A percentile compares a stretch with the other conserved stretches of the same genome.
These are phyloP conservation scores for Arctostaphylos glauca DNA, from an alignment of 148 eudicot genomes.

Conservation along the genomic window DNA sequence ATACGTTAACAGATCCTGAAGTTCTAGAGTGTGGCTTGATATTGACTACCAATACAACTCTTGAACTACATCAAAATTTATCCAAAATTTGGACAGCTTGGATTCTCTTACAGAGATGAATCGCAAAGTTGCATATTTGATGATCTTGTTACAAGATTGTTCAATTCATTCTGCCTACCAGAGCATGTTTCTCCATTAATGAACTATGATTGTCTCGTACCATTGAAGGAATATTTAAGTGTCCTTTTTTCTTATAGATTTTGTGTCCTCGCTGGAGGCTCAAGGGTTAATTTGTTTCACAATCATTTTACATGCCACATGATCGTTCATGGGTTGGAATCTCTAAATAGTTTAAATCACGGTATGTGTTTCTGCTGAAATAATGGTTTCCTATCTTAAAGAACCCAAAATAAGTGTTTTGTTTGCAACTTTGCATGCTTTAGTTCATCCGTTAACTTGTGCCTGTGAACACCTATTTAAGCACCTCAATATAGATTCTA, in stretches of 20 bases:
- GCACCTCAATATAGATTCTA: not conserved
- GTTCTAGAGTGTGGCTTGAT: not conserved
- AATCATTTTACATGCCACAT: not conserved
- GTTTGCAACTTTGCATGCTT: not conserved
- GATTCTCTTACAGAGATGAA: not conserved
- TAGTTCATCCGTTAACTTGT: not conserved
- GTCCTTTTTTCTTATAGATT: not conserved
- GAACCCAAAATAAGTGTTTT: not conserved
- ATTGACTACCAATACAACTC: not conserved
- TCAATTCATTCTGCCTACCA: not conserved
- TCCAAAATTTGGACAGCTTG: not conserved
- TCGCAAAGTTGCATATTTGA: not conserved
- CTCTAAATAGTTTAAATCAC: not conserved
- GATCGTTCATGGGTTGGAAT: not conserved
- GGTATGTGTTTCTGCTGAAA: not conserved
- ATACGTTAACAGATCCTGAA: not conserved
- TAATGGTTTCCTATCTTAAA: not conserved
- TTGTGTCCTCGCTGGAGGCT: not conserved
- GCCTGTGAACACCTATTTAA: not conserved
- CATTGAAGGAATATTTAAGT: not conserved
- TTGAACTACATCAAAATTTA: not conserved
- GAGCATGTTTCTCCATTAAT: too few species aligned
- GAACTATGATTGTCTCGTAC: not conserved
- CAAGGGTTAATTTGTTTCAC: not conserved
- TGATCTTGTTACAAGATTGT: not conserved